Evolutionary conservation across 2,329 filamentous ascomycete genomes (phyloP).

Genomic region (Colletotrichum sidae): DNA sequence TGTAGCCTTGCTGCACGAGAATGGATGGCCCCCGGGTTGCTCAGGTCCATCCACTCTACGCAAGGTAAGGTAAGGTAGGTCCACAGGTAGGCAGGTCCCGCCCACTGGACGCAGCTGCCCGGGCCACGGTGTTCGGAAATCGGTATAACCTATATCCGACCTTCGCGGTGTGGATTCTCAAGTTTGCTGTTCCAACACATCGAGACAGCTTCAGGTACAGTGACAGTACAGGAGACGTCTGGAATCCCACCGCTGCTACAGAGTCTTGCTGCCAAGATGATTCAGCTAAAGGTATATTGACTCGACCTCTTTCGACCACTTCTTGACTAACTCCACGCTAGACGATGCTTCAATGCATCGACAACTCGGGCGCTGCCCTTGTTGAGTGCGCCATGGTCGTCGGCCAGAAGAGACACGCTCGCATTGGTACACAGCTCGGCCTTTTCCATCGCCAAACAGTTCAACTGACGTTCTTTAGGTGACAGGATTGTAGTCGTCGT

Average conservation of each 20-base stretch:
- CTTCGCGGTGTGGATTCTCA: constrained; percentile 22
- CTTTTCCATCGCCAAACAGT: neutral
- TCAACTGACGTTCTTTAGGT: constrained; percentile 74
- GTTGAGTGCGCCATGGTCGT: constrained; percentile 96
- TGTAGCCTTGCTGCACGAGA: constrained; percentile 2
- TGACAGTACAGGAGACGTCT: constrained; percentile 23
- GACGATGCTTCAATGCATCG: constrained; percentile 99
- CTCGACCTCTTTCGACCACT: accelerated
- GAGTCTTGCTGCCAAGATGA: constrained; percentile 72
- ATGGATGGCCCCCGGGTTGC: neutral
- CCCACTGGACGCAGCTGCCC: constrained; percentile 1
- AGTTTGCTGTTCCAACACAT: constrained; percentile 28
- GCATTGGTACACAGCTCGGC: constrained; percentile 75
- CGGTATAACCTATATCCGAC: constrained; percentile 18
- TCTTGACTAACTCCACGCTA: constrained; percentile 49
- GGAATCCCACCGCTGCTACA: constrained; percentile 27
- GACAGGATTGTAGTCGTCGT: constrained; percentile 98
- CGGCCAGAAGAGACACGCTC: constrained; percentile 88
- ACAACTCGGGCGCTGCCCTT: constrained; percentile 97
- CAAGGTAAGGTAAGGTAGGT: no score
- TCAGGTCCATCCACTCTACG: no score
- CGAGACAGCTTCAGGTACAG: constrained; percentile 35
- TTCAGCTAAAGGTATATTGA: constrained; percentile 81
- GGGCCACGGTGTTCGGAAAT: neutral
- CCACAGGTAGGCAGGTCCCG: neutral